These are phyloP conservation scores for Acanthamoeba quina DNA, from an alignment of 208 protist genomes.

Conservation along the genomic window DNA sequence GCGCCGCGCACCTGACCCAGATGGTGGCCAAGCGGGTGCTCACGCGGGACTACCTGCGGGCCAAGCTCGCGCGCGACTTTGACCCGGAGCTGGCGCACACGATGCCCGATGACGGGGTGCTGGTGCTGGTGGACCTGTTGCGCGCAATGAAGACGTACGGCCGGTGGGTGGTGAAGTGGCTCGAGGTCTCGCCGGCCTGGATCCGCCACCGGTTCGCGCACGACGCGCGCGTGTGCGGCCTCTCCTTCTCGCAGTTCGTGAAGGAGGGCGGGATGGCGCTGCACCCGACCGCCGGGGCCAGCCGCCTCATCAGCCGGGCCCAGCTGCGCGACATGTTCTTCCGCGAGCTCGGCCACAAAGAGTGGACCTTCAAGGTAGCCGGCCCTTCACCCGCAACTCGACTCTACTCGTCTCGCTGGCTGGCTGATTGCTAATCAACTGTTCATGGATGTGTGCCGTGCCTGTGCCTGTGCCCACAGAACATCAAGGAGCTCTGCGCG, in stretches of 20 bases:
- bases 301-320: neutral
- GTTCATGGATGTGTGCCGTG: too few relatives aligned
- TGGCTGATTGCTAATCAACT: too few relatives aligned
- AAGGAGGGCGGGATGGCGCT: neutral
- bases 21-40: neutral
- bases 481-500: neutral
- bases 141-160: neutral
- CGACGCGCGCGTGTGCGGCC: neutral
- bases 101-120: neutral
- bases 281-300: neutral
- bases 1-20: neutral
- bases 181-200: neutral
- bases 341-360: neutral
- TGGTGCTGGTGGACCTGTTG: neutral
- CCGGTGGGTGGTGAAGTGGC: neutral
- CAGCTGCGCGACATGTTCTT: neutral
- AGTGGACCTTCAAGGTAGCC: neutral
- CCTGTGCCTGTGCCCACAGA: neutral
- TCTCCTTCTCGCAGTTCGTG: conserved; percentile 27
- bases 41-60: neutral
- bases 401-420: neutral
- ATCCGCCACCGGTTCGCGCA: neutral
- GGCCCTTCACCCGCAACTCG: neutral
- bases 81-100: neutral
- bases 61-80: neutral